Evolutionary conservation across 441 rosid genomes (phyloP), one percentile per base, ranked within the genome.

Genomic region (Erysimum pusillum): DNA sequence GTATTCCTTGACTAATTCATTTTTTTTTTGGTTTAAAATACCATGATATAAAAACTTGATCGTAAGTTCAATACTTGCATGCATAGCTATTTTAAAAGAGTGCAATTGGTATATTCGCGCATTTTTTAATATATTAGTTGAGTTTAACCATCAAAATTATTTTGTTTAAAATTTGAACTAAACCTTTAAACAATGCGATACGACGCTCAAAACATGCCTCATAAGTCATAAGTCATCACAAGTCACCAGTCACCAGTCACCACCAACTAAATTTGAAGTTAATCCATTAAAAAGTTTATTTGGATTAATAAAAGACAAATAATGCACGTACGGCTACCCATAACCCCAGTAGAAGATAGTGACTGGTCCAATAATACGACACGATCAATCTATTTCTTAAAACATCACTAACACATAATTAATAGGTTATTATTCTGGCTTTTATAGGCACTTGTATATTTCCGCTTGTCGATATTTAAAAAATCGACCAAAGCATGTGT

Each of bases 321-420:
- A 77, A 65, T 59, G 81, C 76, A 71, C 81, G 81, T 71, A 78
- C 77, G 77, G 81, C 77, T 42, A 42, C 74, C 77, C 77, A 78
- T 72, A 78, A 78, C 66, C n/a, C 73, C 77, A 78, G 77, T 51
- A 49, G 44, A 66, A 64, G 81, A 78, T 59, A 15, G 77, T 66
- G 77, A 72, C 63, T 34, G 58, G 77, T 66, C 63, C 58, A 5
- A 59, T 60, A 78, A 78, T 72, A 72, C 68, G 64, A 66, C 74
- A 78, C 52, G 17, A 72, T 72, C 63, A 65, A 58, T 48, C 62
- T 71, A 66, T 66, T 71, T 65, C 17, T 49, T 42, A 41, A 77
- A 34, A 41, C 74, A 72, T 65, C 73, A 72, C 77, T 72, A 59
- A 60, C 69, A 71, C 73, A 57, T 28, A 48, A 9, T 2, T 56